Evolutionary conservation across 306 rosid genomes (phyloP).

Genomic region (Sophora flavescens): DNA sequence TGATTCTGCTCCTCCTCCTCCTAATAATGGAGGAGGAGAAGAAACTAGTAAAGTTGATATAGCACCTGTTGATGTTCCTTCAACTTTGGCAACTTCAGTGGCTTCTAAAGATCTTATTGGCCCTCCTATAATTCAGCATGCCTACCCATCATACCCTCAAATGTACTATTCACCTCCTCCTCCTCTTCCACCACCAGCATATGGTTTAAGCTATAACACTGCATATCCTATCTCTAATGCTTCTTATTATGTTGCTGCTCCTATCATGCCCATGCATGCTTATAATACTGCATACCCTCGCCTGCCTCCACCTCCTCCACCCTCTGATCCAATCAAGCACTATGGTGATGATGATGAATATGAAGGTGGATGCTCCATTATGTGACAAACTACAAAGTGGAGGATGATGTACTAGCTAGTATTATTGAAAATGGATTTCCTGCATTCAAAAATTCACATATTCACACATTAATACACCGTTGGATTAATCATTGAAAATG

Average conservation of each 20-base stretch:
- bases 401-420: slow-evolving; percentile 14
- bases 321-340: slow-evolving; percentile 48
- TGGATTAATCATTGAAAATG: no score
- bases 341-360: slow-evolving; percentile 48
- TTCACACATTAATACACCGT: no score
- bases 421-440: background rate
- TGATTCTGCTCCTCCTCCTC: slow-evolving; percentile 3
- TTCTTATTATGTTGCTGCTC: slow-evolving; percentile 56
- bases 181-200: slow-evolving; percentile 36
- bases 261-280: slow-evolving; percentile 70
- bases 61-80: slow-evolving; percentile 11
- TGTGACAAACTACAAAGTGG: slow-evolving; percentile 52
- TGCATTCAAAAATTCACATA: no score
- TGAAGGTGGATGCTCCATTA: slow-evolving; percentile 66
- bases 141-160: slow-evolving; percentile 63
- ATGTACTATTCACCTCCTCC: slow-evolving; percentile 46
- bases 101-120: slow-evolving; percentile 43
- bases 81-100: slow-evolving; percentile 25
- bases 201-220: slow-evolving; percentile 72
- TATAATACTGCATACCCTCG: slow-evolving; percentile 37
- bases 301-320: slow-evolving; percentile 53
- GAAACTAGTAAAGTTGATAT: slow-evolving; percentile 37
- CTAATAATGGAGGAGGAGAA: slow-evolving; percentile 49
- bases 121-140: slow-evolving; percentile 59
- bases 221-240: slow-evolving; percentile 58